Conservation (phyloP, 2,329 filamentous ascomycete species). For the Ophiostoma sp. region DNA sequence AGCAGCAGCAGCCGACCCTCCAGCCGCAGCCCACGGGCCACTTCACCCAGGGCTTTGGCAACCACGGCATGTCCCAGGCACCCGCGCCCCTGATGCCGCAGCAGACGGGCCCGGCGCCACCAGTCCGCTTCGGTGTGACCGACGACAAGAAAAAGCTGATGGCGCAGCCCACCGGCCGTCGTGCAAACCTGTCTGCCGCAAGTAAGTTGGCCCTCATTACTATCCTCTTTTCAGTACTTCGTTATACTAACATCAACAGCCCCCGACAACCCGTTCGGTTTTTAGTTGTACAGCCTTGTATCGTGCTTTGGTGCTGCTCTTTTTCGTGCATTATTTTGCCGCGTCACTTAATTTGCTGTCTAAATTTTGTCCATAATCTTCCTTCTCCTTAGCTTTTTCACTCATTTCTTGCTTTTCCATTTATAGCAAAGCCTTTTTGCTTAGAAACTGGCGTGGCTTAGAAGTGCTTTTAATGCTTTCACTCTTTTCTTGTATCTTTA, state of each 20-base stretch:
- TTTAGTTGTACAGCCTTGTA: conserved; percentile 24
- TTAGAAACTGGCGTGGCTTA: not conserved
- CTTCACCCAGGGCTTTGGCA: conserved; percentile 41
- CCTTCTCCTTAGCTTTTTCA: not conserved
- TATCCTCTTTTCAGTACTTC: conserved; percentile 4
- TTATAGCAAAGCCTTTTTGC: not conserved
- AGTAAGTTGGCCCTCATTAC: conserved; percentile 61
- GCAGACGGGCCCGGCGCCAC: conserved; percentile 78
- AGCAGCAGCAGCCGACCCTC: conserved; percentile 42
- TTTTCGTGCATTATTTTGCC: not conserved
- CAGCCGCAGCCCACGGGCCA: conserved; percentile 71
- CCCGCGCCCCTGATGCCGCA: conserved; percentile 64
- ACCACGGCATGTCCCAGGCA: conserved; percentile 37
- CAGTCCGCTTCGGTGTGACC: conserved; percentile 80
- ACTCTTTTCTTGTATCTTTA: not conserved
- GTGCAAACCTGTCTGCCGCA: conserved; percentile 87
- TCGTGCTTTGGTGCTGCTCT: conserved; percentile 1
- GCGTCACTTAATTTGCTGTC: not conserved
- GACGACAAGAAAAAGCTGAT: conserved; percentile 67
- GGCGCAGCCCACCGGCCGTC: conserved; percentile 80
- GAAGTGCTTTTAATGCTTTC: not conserved
- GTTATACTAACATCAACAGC: conserved; percentile 28
- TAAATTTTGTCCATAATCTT: conserved; percentile 5
- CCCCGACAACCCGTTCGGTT: conserved; percentile 33
- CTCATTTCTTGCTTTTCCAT: not conserved